A percentile compares a stretch with the other conserved stretches of the same genome.
Conservation (phyloP, 2,329 filamentous ascomycete genomes). For the Phialocephala subalpina region DNA sequence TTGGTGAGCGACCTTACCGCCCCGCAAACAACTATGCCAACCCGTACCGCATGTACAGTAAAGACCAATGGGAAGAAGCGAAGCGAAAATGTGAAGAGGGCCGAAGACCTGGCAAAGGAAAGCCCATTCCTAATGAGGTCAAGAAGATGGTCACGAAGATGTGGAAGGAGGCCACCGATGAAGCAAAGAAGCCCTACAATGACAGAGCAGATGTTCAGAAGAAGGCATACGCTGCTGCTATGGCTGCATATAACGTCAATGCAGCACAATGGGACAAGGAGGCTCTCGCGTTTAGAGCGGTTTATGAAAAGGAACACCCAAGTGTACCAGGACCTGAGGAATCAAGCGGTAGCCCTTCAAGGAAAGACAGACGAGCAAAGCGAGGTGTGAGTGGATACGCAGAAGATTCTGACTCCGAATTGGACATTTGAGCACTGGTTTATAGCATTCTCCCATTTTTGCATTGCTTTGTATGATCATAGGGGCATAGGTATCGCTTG, state of each 20-base stretch:
- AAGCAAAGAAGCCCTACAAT: conserved; percentile 79
- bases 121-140: conserved; percentile 79
- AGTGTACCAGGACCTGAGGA: conserved; percentile 48
- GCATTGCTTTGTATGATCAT: conserved; percentile 12
- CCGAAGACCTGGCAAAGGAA: conserved; percentile 69
- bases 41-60: conserved; percentile 90
- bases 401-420: conserved; percentile 42
- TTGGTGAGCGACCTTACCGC: conserved; percentile 79
- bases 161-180: conserved; percentile 82
- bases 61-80: conserved; percentile 73
- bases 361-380: conserved; percentile 45
- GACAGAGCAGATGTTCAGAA: conserved; percentile 78
- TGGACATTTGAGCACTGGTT: conserved; percentile 32
- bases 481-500: conserved; percentile 13
- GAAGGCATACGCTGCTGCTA: conserved; percentile 63
- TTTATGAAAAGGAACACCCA: conserved; percentile 63
- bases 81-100: conserved; percentile 68
- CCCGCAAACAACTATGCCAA: conserved; percentile 81
- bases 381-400: conserved; percentile 43
- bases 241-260: conserved; percentile 67
- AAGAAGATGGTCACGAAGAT: conserved; percentile 86
- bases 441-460: conserved; percentile 9
- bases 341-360: conserved; percentile 37
- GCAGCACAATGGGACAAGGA: conserved; percentile 76
- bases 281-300: conserved; percentile 60